These are phyloP conservation scores for Pichia ethanolica DNA, from an alignment of 805 yeast species.

Conservation along the genomic window DNA sequence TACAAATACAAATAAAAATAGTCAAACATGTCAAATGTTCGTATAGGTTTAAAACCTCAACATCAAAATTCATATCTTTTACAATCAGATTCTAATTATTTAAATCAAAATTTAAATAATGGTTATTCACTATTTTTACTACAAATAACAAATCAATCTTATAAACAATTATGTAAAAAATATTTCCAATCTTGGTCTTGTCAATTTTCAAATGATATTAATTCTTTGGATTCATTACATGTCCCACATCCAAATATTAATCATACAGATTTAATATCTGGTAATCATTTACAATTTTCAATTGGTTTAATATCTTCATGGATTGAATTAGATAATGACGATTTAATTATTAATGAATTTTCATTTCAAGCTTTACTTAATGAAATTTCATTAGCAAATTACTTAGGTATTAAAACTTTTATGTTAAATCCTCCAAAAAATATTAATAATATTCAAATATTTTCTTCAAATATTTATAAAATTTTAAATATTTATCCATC, in stretches of 20 bases:
- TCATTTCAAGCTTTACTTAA: slow-evolving; percentile 50
- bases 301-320: slow-evolving; percentile 60
- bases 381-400: slow-evolving; percentile 52
- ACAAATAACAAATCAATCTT: slow-evolving; percentile 46
- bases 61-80: slow-evolving; percentile 26
- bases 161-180: slow-evolving; percentile 36
- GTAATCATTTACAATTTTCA: slow-evolving; percentile 33
- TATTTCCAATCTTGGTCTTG: slow-evolving; percentile 29
- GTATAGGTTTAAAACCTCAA: slow-evolving; percentile 41
- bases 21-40: background rate
- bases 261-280: slow-evolving; percentile 26
- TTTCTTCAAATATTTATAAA: slow-evolving; percentile 34
- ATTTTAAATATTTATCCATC: slow-evolving; percentile 24
- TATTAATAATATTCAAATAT: slow-evolving; percentile 43
- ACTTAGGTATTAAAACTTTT: slow-evolving; percentile 48
- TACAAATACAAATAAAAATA: too few relatives aligned
- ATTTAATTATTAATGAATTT: slow-evolving; percentile 41
- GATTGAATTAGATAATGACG: slow-evolving; percentile 58
- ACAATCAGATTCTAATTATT: slow-evolving; percentile 23
- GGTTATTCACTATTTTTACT: slow-evolving; percentile 49
- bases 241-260: slow-evolving; percentile 32
- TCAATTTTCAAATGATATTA: too few relatives aligned
- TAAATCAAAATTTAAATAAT: slow-evolving; percentile 19
- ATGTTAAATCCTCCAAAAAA: slow-evolving; percentile 61
- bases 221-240: slow-evolving; percentile 16